Base-by-base conservation (phyloP, 345 rosid species). In the Eucalyptus shirleyi region DNA sequence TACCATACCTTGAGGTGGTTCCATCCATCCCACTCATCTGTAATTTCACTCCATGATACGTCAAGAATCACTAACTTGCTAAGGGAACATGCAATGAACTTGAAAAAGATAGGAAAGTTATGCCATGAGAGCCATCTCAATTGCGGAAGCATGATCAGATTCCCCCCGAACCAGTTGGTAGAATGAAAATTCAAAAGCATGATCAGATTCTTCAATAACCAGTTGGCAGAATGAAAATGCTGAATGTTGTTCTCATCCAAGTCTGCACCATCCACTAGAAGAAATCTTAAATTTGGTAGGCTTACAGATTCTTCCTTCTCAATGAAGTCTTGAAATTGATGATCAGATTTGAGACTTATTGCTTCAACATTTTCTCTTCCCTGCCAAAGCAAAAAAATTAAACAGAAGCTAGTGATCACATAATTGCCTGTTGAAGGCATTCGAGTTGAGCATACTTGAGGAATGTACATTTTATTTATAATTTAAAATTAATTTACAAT, bases 71-170 rank as follows among this genome's bases (percentile, higher is more conserved):
- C 12, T 69, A 69, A 4, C 42, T 17, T 67, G 8, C 0, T 6
- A 62, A 28, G 1, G 2, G 34, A 62, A 32, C 5, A 0, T 32
- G 40, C 2, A 0, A 21, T 15, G 3, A 65, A 15, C 0, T n/a
- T 8, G 77, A 65, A 65, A 15, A n/a, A 14, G 19, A 65, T 0
- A 13, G 77, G 77, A 65, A 2, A 65, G 2, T 65, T 0, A 67
- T 67, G 80, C 42, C 80, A 67, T 67, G 40, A 67, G 23, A 67
- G 23, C 9, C 3, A 32, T 32, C 6, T 67, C 23, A 67, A 67
- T 0, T 16, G 1, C 2, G 12, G 23, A 67, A 67, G 40, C 5
- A n/a, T 32, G 40, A 16, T 2, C 9, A 2, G 21, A 67, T 67
- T n/a, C 21, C 37, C n/a, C 21, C 2, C 21, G 40, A 1, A n/a